These are phyloP conservation scores for Thielaviopsis ethacetica DNA, from an alignment of 2,329 filamentous ascomycete species.

Conservation along the genomic window DNA sequence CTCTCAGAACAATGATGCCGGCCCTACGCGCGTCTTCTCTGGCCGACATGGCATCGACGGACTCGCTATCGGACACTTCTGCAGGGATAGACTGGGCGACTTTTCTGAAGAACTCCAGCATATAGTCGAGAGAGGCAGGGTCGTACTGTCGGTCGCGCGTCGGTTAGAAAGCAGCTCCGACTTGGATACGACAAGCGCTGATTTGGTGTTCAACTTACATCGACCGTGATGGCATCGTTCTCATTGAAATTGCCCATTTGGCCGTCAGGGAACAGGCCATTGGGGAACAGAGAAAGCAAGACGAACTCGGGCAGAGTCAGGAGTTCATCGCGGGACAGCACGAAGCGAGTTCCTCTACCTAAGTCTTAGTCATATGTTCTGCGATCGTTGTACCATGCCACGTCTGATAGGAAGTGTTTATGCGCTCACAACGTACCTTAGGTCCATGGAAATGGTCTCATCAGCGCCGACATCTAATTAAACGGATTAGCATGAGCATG, in stretches of 20 bases:
- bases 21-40: constrained; percentile 75
- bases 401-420: not conserved
- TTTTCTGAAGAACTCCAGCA: constrained; percentile 95
- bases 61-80: constrained; percentile 15
- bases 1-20: constrained; percentile 89
- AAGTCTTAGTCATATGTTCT: constrained; percentile 17
- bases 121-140: constrained; percentile 89
- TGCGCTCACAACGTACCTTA: constrained; percentile 47
- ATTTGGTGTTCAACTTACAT: constrained; percentile 48
- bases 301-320: constrained; percentile 95
- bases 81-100: constrained; percentile 87
- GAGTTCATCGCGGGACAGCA: constrained; percentile 84
- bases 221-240: constrained; percentile 87
- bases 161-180: not conserved
- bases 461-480: constrained; percentile 60
- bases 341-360: constrained; percentile 74
- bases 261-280: constrained; percentile 92
- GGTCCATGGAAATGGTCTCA: constrained; percentile 87
- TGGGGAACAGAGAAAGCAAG: constrained; percentile 90
- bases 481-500: constrained; percentile 2
- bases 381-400: not conserved
- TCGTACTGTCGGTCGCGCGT: constrained; percentile 56
- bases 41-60: constrained; percentile 53
- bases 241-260: constrained; percentile 89
- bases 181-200: constrained; percentile 1